phyloP scores from a whole-genome alignment of 2,329 filamentous ascomycete genomes.

The Diaporthe destruens region DNA sequence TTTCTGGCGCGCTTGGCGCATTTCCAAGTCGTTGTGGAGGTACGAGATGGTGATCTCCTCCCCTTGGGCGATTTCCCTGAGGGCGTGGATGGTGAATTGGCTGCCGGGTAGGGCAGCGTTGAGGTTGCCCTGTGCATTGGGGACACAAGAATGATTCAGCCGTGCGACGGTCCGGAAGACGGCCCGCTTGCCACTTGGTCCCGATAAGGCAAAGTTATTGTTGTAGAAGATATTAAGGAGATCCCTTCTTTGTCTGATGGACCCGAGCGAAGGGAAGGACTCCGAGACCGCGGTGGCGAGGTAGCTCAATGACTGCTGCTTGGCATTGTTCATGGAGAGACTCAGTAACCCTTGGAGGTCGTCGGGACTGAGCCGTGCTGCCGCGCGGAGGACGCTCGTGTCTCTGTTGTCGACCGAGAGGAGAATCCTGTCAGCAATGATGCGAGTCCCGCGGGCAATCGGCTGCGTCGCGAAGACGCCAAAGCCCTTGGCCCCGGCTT shows the following conservation, averaged over 20 bases:
- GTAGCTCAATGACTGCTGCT: neutral
- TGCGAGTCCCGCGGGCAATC: slow-evolving; percentile 14
- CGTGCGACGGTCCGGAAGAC: slow-evolving; percentile 1
- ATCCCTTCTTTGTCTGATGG: neutral
- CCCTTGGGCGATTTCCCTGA: neutral
- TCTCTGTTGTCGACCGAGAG: slow-evolving; percentile 11
- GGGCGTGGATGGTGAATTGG: slow-evolving; percentile 12
- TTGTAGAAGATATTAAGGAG: slow-evolving; percentile 16
- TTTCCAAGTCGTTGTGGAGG: neutral
- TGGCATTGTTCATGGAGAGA: slow-evolving; percentile 10
- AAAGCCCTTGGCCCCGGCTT: slow-evolving; percentile 12
- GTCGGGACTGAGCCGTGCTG: neutral
- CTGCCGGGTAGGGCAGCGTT: slow-evolving; percentile 8
- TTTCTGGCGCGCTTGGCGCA: neutral
- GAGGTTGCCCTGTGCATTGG: slow-evolving; percentile 3
- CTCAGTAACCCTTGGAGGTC: neutral
- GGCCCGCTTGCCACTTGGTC: neutral
- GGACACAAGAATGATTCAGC: slow-evolving; percentile 13
- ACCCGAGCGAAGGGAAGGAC: neutral
- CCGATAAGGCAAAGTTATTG: slow-evolving; percentile 6
- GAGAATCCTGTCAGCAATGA: slow-evolving; percentile 2
- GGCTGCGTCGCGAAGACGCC: slow-evolving; percentile 1
- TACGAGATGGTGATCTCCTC: slow-evolving; percentile 24
- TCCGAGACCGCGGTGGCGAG: slow-evolving; percentile 4
- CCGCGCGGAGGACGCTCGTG: slow-evolving; percentile 2